A percentile compares a stretch with the other conserved stretches of the same genome.
phyloP scores from a whole-genome alignment of 352 stramenopile genomes.

The Saprolegnia diclina region DNA sequence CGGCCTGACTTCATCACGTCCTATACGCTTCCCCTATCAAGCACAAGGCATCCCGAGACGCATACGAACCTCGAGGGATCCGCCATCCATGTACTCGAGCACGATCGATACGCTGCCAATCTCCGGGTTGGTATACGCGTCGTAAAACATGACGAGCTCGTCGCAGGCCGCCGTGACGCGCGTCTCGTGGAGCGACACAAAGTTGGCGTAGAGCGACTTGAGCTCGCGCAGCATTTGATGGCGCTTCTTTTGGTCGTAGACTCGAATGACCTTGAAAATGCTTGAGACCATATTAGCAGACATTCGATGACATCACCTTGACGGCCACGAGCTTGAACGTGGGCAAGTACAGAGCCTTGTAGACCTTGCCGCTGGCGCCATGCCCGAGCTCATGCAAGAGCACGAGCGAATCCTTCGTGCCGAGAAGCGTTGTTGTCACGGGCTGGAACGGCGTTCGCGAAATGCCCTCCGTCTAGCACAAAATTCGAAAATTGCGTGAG shows the following conservation, averaged over 20 bases:
- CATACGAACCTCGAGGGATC: constrained; percentile 61
- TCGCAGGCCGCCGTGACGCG: constrained; percentile 42
- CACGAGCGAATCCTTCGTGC: constrained; percentile 62
- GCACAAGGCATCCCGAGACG: constrained; percentile 12
- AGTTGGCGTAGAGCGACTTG: constrained; percentile 80
- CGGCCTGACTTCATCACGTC: constrained; percentile 27
- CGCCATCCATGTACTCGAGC: constrained; percentile 93
- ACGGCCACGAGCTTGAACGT: constrained; percentile 85
- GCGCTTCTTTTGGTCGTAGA: constrained; percentile 84
- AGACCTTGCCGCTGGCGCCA: constrained; percentile 83
- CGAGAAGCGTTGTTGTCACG: constrained; percentile 27
- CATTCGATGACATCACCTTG: constrained; percentile 36
- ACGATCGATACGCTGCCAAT: constrained; percentile 86
- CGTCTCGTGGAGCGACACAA: constrained; percentile 54
- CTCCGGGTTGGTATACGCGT: constrained; percentile 87
- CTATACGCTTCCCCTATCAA: constrained; percentile 30
- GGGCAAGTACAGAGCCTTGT: constrained; percentile 84
- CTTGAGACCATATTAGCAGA: not conserved
- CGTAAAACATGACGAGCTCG: constrained; percentile 88
- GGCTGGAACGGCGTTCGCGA: constrained; percentile 53
- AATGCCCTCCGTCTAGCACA: constrained; percentile 60
- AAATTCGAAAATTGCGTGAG: not conserved
- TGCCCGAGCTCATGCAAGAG: constrained; percentile 68
- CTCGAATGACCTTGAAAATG: constrained; percentile 51
- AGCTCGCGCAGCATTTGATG: constrained; percentile 85